Evolutionary conservation across 2,329 filamentous ascomycete genomes (phyloP), one percentile per base, ranked within the genome.

Genomic region (Fusarium nanum): DNA sequence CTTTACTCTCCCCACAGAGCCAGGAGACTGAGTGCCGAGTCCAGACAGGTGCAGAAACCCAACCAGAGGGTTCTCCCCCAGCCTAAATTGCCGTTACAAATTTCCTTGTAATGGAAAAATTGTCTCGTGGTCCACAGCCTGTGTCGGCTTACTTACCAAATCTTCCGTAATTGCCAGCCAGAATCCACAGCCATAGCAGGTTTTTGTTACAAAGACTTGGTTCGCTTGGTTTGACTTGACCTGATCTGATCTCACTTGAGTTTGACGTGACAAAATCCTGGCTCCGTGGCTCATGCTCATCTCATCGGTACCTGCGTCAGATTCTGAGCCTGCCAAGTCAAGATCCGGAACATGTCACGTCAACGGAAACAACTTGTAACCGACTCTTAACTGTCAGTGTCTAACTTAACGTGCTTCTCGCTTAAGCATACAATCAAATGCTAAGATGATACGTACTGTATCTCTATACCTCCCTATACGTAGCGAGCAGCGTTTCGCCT

Each of bases 291-390:
- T 63, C 28, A 41, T 47, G 41, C 27, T n/a, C 44, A 40, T 58
- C 23, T 20, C 44, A 40, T 67, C 67, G 67, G 63, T 71, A 68
- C 68, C 67, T 70, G 67, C 64, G 41, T 70, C 67, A 56, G 23
- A 47, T 53, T 56, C 54, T 44, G 34, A 46, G 23, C 30, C 45
- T 30, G 49, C 63, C 59, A 59, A 54, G 52, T 62, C 22, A 23
- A 52, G 61, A 63, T 61, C 32, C 60, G 53, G 60, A 41, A 28
- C 13, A 41, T 58, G 52, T 67, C 62, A 66, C 59, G 55, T 61
- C 66, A 55, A 63, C 58, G 46, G 58, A 64, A 67, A 58, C 56
- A 67, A 56, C 44, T 44, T 53, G 62, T 55, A 55, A 49, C 50
- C 53, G 62, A 58, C 41, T 46, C 46, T 49, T 48, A 46, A 49